Evolutionary conservation across 768 basidiomycete species (phyloP), one percentile per base, ranked within the genome.

Genomic region (Zangia roseola): DNA sequence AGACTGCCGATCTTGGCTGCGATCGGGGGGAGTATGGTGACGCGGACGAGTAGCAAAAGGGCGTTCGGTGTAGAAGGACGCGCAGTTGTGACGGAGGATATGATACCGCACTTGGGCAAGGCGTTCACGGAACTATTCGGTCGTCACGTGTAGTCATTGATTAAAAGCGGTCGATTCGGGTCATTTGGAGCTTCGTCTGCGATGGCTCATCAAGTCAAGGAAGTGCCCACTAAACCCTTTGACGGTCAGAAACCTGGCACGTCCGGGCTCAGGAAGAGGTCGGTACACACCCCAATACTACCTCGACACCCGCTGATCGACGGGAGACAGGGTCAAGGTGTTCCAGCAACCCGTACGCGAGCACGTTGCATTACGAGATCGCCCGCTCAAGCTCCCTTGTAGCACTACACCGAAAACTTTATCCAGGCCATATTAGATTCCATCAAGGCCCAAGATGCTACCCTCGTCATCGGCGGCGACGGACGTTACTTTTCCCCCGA

Each of bases 321-420:
- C 44, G 49, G 53, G 33, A 7, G 19, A 33, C 65, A 94, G 92
- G 63, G 97, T 98, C 69, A 97, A 95, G 74, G 83, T 98, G 60
- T 99, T 99, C 81, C 91, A 99, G 73, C 92, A 97, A 69, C 80
- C 91, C 82, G 93, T 91, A 59, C 56, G 78, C 50, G 55, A 54
- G 62, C 26, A 41, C 45, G 35, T 30, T 45, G 19, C 25, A 34
- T 39, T 23, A 17, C 52, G 33, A 16, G 17, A 52, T 35, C 33
- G 35, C 26, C 45, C 39, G 47, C 64, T 65, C 52, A 62, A 61
- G 51, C 46, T n/a, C 34, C 26, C 53, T 28, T 48, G 45, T 45
- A 94, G 91, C 86, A 98, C 76, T 99, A 98, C 74, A 99, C 97
- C 38, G 97, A 98, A 74, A 99, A 98, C 78, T 99, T 99, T 60